Conservation (phyloP, 495 filamentous ascomycete species). For the Penicillium antarcticum region DNA sequence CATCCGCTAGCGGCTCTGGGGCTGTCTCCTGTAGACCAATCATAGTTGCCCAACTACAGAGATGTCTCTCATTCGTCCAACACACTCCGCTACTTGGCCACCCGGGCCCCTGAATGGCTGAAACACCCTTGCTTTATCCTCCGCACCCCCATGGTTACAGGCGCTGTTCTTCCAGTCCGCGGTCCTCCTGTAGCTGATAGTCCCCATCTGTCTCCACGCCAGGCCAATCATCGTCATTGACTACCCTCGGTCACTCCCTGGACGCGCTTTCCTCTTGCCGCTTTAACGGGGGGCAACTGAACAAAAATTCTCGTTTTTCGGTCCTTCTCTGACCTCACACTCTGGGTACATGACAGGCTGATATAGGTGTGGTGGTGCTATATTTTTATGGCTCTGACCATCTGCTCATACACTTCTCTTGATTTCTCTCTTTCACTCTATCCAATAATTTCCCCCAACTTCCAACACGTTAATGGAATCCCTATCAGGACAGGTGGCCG, state of each 20-base stretch:
- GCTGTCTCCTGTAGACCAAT: slow-evolving; percentile 11
- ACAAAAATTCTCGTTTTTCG: slow-evolving; percentile 35
- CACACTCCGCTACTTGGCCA: slow-evolving; percentile 10
- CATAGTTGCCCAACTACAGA: not conserved
- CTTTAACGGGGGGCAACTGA: slow-evolving; percentile 43
- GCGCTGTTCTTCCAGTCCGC: slow-evolving; percentile 30
- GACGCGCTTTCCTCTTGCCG: slow-evolving; percentile 36
- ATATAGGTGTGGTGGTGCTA: not conserved
- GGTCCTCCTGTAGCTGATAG: slow-evolving; percentile 32
- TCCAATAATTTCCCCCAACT: too few species aligned
- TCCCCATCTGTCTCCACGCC: slow-evolving; percentile 11
- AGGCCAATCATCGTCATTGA: slow-evolving; percentile 31
- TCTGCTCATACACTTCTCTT: not conserved
- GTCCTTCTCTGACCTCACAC: slow-evolving; percentile 17
- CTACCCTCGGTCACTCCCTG: slow-evolving; percentile 27
- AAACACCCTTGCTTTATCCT: slow-evolving; percentile 29
- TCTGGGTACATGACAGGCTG: not conserved
- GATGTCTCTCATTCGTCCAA: slow-evolving; percentile 7
- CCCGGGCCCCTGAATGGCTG: slow-evolving; percentile 23
- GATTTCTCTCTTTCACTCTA: not conserved
- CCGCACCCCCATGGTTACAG: slow-evolving; percentile 31
- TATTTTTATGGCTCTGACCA: not conserved
- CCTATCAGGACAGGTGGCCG: slow-evolving; percentile 23
- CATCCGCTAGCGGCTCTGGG: slow-evolving; percentile 24
- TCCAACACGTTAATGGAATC: slow-evolving; percentile 2